A percentile compares a stretch with the other conserved stretches of the same genome.
These are phyloP conservation scores for Cenococcum geophilum DNA, from an alignment of 495 filamentous ascomycete genomes.

Conservation along the genomic window DNA sequence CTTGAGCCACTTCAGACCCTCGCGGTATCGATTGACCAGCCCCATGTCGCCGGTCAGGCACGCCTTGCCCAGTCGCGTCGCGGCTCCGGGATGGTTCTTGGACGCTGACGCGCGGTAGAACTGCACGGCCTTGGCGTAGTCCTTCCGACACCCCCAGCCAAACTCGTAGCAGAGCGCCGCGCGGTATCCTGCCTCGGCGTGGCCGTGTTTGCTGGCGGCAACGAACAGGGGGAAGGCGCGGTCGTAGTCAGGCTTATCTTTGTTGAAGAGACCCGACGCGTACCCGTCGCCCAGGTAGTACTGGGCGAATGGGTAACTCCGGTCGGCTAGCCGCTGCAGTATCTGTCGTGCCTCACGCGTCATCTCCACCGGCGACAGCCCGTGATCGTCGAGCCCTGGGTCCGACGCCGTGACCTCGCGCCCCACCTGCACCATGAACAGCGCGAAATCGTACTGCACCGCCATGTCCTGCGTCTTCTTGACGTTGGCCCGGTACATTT, in stretches of 20 bases:
- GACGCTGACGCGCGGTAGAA: conserved; percentile 86
- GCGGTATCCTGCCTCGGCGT: conserved; percentile 92
- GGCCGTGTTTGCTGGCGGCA: conserved; percentile 91
- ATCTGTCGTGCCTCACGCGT: conserved; percentile 84
- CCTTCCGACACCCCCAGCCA: conserved; percentile 89
- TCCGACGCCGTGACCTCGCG: conserved; percentile 52
- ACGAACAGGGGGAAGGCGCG: conserved; percentile 87
- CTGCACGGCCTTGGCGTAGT: conserved; percentile 82
- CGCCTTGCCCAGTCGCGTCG: conserved; percentile 84
- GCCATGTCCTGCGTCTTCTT: conserved; percentile 90
- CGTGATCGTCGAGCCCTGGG: conserved; percentile 17
- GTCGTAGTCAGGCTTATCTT: conserved; percentile 83
- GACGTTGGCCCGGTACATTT: conserved; percentile 94
- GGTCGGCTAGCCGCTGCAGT: conserved; percentile 75
- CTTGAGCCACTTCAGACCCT: conserved; percentile 96
- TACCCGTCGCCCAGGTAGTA: conserved; percentile 96
- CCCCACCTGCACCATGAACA: conserved; percentile 84
- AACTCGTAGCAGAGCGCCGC: conserved; percentile 95
- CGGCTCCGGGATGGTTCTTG: conserved; percentile 91
- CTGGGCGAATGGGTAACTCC: conserved; percentile 90
- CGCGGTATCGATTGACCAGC: conserved; percentile 71
- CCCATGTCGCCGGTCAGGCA: conserved; percentile 87
- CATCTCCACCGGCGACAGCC: conserved; percentile 51
- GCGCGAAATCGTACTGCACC: conserved; percentile 89
- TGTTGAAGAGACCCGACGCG: conserved; percentile 89